Evolutionary conservation across 805 yeast species (phyloP).

Genomic region (Cephaloascus albidus): DNA sequence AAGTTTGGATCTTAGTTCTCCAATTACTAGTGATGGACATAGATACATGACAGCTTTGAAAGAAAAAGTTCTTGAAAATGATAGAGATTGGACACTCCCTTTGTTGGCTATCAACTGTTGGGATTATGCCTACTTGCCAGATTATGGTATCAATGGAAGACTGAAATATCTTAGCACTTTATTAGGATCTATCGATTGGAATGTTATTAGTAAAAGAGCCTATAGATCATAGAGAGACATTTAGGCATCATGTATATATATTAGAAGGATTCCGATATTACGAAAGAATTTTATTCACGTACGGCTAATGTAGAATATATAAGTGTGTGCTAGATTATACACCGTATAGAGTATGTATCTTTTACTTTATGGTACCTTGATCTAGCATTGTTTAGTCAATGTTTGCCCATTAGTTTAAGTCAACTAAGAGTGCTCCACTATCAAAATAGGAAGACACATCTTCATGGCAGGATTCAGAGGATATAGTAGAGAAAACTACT

Average conservation of each 20-base stretch:
- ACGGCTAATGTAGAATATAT: no score
- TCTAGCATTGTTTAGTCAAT: neutral
- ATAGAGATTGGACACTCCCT: constrained; percentile 60
- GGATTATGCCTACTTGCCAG: constrained; percentile 82
- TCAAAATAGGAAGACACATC: neutral
- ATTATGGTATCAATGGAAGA: constrained; percentile 76
- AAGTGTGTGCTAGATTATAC: neutral
- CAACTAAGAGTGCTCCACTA: neutral
- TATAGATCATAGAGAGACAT: constrained; percentile 20
- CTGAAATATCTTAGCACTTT: constrained; percentile 61
- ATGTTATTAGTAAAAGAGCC: constrained; percentile 47
- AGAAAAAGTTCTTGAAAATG: constrained; percentile 26
- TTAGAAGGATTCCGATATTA: no score
- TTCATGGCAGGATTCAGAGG: neutral
- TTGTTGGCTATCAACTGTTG: constrained; percentile 73
- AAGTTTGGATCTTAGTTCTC: constrained; percentile 66
- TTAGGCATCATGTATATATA: no score
- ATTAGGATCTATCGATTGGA: constrained; percentile 82
- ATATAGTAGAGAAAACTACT: no score
- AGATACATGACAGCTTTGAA: constrained; percentile 36
- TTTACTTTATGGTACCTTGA: neutral
- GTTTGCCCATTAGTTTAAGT: no score
- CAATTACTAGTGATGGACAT: constrained; percentile 47
- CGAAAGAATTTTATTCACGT: no score
- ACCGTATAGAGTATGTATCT: neutral